Base-by-base conservation (phyloP, 2,329 filamentous ascomycete species). In the Blastomyces percursus region DNA sequence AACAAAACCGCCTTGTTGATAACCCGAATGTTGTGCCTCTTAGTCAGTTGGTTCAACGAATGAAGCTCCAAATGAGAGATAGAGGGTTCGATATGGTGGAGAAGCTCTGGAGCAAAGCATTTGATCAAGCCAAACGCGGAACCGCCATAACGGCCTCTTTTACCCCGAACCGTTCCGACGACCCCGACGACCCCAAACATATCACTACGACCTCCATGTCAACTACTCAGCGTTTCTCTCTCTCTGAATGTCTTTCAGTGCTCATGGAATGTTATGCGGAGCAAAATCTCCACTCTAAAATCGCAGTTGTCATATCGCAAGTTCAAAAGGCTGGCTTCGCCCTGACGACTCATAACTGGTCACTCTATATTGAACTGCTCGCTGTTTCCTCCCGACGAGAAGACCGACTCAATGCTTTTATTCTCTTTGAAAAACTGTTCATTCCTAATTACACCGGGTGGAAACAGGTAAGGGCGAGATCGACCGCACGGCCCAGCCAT, bases 391-490 rank as follows among this genome's bases (percentile, higher is more conserved):
- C 82, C 55, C 79, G 82, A 55, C 81, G 82, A 68, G 75, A 84
- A 57, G 80, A 87, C 63, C 73, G 75, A 61, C 30, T 74, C 14
- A 66, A 71, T 24, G 91, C 91, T 46, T 96, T 94, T 75, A 71
- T 77, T 27, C 76, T 86, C 60, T 93, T 89, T 71, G 93, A 97
- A 76, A 76, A 80, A 32, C 84, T 85, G 64, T 85, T 97, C 62
- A 95, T 96, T 83, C 81, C 83, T 0, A 80, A 83, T 42, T 96
- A 91, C 83, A 82, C 83, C 12, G 90, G 91, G 30, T 96, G 91
- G 90, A 69, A 67, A 6, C 65, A 70, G 60, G 67, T 79, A 38
- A 68, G 69, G 19, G 72, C 71, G 63, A 73, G 76, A 27, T 70
- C 69, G 60, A 69, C 69, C 5, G 30, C 72, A 32, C 70, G 71